These are phyloP conservation scores for Geranomyces variabilis DNA, from an alignment of 192 early-diverging fungal genomes.

Conservation along the genomic window DNA sequence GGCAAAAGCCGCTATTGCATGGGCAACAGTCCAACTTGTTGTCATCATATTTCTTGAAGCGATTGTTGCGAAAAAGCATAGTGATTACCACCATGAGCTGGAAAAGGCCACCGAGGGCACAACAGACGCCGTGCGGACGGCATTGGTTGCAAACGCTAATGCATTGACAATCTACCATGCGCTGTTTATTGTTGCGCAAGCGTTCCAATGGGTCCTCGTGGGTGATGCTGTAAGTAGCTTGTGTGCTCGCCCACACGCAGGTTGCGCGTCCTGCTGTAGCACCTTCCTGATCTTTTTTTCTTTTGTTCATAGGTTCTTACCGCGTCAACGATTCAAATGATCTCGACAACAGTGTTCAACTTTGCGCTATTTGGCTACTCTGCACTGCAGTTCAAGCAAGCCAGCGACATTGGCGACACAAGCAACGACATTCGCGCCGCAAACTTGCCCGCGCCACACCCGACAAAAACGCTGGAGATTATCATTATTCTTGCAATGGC, in stretches of 20 bases:
- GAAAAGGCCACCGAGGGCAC: not conserved
- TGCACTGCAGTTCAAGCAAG: conserved; percentile 46
- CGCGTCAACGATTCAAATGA: conserved; percentile 54
- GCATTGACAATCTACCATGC: conserved; percentile 52
- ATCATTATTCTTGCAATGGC: conserved; percentile 37
- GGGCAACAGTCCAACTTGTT: conserved; percentile 44
- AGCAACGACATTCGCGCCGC: not conserved
- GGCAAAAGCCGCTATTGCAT: conserved; percentile 46
- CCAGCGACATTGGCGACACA: conserved; percentile 29
- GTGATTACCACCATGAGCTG: not conserved
- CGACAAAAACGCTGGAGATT: conserved; percentile 34
- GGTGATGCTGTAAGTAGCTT: conserved; percentile 49
- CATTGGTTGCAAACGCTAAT: conserved; percentile 18
- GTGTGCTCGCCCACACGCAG: no score
- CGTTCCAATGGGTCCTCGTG: conserved; percentile 49
- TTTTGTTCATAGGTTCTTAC: conserved; percentile 32
- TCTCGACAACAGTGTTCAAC: conserved; percentile 52
- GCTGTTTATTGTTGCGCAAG: conserved; percentile 47
- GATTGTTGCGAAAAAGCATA: conserved; percentile 27
- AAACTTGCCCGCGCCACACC: conserved; percentile 28
- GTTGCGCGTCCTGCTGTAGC: no score
- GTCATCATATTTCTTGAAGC: conserved; percentile 32
- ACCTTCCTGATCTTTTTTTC: conserved; percentile 1
- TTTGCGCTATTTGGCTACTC: conserved; percentile 46
- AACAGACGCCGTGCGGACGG: not conserved